Conservation (phyloP, 2,329 filamentous ascomycete species). For the Fusarium bactridioides region DNA sequence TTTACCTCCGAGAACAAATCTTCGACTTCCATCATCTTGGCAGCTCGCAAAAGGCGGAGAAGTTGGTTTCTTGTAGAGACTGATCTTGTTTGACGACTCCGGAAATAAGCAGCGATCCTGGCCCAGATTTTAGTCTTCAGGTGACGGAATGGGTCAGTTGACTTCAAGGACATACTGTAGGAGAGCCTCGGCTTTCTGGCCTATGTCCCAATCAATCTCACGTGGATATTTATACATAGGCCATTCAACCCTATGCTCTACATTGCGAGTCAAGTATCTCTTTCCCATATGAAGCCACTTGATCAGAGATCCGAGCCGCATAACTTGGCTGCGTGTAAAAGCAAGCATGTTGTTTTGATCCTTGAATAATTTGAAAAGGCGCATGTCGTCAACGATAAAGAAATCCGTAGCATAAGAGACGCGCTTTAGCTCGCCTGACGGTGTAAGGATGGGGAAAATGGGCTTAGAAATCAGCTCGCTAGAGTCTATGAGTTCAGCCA, state of each 20-base stretch:
- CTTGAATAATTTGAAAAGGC: neutral
- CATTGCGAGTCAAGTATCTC: too few relatives aligned
- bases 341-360: neutral
- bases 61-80: too few relatives aligned
- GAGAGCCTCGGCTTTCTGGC: too few relatives aligned
- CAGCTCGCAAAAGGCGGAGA: neutral
- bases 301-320: neutral
- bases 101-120: neutral
- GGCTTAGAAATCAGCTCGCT: neutral
- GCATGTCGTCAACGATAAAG: neutral
- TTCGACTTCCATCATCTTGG: neutral
- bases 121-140: fast-evolving
- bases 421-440: neutral
- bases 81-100: neutral
- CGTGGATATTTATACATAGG: too few relatives aligned
- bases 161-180: too few relatives aligned
- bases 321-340: neutral
- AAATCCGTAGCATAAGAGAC: fast-evolving
- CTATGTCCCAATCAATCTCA: too few relatives aligned
- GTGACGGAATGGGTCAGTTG: neutral
- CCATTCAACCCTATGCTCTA: too few relatives aligned
- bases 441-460: neutral
- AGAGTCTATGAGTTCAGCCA: neutral
- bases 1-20: neutral
- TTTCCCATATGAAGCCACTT: neutral